Evolutionary conservation across 2,329 filamentous ascomycete genomes (phyloP).

Genomic region (Aspergillus tubingensis): DNA sequence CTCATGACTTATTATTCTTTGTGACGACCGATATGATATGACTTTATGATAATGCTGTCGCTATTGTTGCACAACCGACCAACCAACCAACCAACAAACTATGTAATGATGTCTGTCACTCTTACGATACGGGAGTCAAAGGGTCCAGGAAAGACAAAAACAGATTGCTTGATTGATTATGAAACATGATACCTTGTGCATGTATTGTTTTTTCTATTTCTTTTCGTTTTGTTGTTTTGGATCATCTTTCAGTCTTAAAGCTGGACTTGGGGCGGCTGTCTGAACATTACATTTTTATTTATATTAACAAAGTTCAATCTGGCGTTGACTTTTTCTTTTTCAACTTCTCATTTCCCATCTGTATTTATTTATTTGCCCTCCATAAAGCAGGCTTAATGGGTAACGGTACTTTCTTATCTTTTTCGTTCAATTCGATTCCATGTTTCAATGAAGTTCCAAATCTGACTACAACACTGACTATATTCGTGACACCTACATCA

Average conservation of each 20-base stretch:
- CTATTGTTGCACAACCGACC: neutral
- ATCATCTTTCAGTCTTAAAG: conserved; percentile 4
- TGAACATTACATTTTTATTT: conserved; percentile 12
- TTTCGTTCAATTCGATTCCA: no score
- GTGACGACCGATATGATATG: neutral
- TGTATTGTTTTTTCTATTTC: conserved; percentile 7
- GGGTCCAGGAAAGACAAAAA: conserved; percentile 2
- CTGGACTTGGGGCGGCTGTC: conserved; percentile 16
- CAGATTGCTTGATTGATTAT: conserved; percentile 4
- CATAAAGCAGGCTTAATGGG: conserved; percentile 11
- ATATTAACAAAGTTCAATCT: neutral
- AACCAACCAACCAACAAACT: neutral
- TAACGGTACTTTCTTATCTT: neutral
- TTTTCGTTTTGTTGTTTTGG: neutral
- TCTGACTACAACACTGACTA: neutral
- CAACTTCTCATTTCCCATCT: no score
- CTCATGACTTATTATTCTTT: neutral
- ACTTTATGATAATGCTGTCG: neutral
- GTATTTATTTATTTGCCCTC: neutral
- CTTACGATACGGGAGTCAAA: neutral
- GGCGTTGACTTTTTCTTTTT: neutral
- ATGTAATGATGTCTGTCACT: neutral
- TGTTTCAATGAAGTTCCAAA: neutral
- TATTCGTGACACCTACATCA: neutral
- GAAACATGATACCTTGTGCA: conserved; percentile 5